These are phyloP conservation scores for Curvularia spicifera DNA, from an alignment of 2,329 filamentous ascomycete genomes.

Conservation along the genomic window DNA sequence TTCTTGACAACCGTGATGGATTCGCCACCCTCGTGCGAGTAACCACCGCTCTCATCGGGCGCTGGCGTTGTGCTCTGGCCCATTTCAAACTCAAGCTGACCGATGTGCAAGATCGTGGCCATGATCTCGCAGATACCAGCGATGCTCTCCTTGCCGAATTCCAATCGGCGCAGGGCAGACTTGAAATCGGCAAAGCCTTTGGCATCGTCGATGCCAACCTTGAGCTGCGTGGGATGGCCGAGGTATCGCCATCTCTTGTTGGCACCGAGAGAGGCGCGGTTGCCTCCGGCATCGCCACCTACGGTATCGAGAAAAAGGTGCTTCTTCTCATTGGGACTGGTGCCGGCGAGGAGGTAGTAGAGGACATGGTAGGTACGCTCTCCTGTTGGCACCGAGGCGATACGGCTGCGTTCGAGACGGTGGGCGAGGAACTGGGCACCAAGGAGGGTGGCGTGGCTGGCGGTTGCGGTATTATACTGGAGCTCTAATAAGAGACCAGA, in stretches of 20 bases:
- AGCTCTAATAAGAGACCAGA: slow-evolving; percentile 94
- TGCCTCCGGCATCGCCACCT: slow-evolving; percentile 57
- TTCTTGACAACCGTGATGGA: slow-evolving; percentile 88
- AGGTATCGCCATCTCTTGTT: slow-evolving; percentile 94
- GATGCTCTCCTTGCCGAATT: slow-evolving; percentile 91
- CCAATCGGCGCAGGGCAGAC: slow-evolving; percentile 88
- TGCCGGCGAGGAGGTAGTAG: slow-evolving; percentile 93
- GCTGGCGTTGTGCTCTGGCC: slow-evolving; percentile 78
- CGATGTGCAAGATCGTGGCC: slow-evolving; percentile 93
- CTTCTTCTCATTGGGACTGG: slow-evolving; percentile 84
- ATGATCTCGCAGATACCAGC: slow-evolving; percentile 96
- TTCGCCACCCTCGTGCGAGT: slow-evolving; percentile 91
- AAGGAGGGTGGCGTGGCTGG: slow-evolving; percentile 83
- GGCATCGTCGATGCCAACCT: slow-evolving; percentile 93
- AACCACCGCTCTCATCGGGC: slow-evolving; percentile 92
- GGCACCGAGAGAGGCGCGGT: slow-evolving; percentile 61
- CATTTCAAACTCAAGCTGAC: slow-evolving; percentile 91
- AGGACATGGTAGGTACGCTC: slow-evolving; percentile 96
- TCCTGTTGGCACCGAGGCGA: slow-evolving; percentile 89
- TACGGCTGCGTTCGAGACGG: slow-evolving; percentile 86
- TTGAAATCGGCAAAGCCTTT: slow-evolving; percentile 98
- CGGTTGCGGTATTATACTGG: slow-evolving; percentile 91
- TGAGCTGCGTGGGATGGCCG: slow-evolving; percentile 94
- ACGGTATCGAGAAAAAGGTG: slow-evolving; percentile 73
- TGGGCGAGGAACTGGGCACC: slow-evolving; percentile 96